Evolutionary conservation across 257 asterid species (phyloP).

Genomic region (Orobanche coerulescens): DNA sequence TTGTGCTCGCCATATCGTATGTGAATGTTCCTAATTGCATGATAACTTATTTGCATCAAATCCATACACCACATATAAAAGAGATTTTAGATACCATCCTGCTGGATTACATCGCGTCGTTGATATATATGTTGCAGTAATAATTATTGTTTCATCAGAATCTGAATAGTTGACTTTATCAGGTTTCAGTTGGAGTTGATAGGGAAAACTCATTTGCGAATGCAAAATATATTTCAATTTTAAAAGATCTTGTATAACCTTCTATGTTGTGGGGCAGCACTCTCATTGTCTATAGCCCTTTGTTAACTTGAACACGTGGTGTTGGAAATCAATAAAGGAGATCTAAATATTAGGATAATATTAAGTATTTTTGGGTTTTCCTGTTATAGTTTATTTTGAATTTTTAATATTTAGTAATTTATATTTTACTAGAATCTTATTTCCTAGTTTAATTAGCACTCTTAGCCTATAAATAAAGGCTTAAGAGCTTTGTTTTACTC

Average conservation of each 20-base stretch:
- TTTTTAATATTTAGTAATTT: too few relatives aligned
- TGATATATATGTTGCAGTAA: neutral
- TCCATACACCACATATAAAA: neutral
- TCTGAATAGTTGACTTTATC: neutral
- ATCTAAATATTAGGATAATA: too few relatives aligned
- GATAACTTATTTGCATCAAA: neutral
- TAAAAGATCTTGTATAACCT: slow-evolving; percentile 8
- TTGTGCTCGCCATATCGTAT: slow-evolving; percentile 1
- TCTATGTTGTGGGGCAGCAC: slow-evolving; percentile 11
- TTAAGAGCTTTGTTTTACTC: too few relatives aligned
- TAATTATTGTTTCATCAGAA: neutral
- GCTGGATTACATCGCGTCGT: neutral
- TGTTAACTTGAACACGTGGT: slow-evolving; percentile 17
- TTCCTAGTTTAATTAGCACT: too few relatives aligned
- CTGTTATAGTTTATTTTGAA: too few relatives aligned
- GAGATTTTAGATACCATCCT: neutral
- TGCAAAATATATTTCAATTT: neutral
- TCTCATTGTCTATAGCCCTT: slow-evolving; percentile 6
- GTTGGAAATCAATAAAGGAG: too few relatives aligned
- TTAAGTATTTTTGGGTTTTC: too few relatives aligned
- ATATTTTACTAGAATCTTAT: too few relatives aligned
- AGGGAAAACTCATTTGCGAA: neutral
- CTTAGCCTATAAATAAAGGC: too few relatives aligned
- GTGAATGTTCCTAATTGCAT: neutral
- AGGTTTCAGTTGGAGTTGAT: neutral